Percentiles rank a stretch among this genome's conserved stretches.
Conservation (phyloP, 2,329 filamentous ascomycete genomes). For the Trichoderma koningii region DNA sequence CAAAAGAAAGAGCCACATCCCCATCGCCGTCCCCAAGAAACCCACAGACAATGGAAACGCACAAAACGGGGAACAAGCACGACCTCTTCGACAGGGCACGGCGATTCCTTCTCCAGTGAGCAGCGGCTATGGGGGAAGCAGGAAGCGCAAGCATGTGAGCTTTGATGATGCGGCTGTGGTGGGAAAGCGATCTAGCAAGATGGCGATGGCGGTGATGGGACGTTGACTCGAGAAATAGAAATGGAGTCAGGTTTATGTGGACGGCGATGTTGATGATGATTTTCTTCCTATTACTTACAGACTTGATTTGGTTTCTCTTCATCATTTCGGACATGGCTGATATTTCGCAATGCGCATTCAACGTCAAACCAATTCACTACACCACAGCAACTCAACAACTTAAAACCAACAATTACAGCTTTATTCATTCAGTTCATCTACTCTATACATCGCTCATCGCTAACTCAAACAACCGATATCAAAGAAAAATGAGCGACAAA, state of each 20-base stretch:
- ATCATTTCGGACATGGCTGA: too few species aligned
- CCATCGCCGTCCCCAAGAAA: not conserved
- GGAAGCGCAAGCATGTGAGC: not conserved
- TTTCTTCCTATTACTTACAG: not conserved
- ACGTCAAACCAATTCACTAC: too few species aligned
- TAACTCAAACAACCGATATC: not conserved
- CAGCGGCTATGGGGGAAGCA: not conserved
- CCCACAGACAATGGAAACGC: not conserved
- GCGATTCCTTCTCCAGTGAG: too few species aligned
- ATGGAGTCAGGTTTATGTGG: not conserved
- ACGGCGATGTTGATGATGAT: not conserved
- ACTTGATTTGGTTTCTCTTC: not conserved
- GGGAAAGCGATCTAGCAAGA: not conserved
- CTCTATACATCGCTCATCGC: constrained; percentile 12
- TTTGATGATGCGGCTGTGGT: not conserved
- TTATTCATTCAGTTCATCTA: not conserved
- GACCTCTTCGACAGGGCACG: too few species aligned
- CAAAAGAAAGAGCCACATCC: not conserved
- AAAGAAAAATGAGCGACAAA: not conserved
- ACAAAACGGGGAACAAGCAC: not conserved
- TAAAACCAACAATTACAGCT: not conserved
- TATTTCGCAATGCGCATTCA: too few species aligned
- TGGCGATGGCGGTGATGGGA: not conserved
- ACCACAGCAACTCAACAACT: too few species aligned
- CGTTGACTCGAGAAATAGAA: not conserved